Base-by-base conservation (phyloP, 2,329 filamentous ascomycete species). In the Aciculosporium take region DNA sequence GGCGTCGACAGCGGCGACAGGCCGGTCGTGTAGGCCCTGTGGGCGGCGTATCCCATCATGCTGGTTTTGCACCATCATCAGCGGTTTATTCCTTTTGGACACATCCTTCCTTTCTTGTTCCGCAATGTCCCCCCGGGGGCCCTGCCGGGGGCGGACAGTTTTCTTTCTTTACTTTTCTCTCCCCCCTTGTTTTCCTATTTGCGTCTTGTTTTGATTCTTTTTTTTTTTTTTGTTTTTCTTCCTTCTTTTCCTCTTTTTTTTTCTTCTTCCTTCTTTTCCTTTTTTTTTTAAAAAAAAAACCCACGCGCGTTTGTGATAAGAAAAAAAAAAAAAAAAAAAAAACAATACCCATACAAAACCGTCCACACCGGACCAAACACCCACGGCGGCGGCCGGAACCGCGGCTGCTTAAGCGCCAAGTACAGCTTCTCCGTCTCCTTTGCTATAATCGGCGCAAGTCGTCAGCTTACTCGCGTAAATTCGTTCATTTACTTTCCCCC, bases 31-130 rank as follows among this genome's bases (percentile, higher is more conserved):
- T 83, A 79, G 41, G 83, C 85, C 35, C 84, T 81, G 63, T 94
- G 80, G 28, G 86, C 80, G 18, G 85, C 81, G 60, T 91, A 95
- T 45, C 89, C 89, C 85, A 94, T 95, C 17, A 83, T 59, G 1
- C 64, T 67, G 32, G 28, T 15, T 30, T 18, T 12, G 30, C 9
- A 15, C 30, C n/a, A 9, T 18, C 30, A 17, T 31, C n/a, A 31
- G 30, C 15, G 17, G n/a, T n/a, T n/a, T n/a, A n/a, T n/a, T n/a
- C n/a, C n/a, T n/a, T n/a, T n/a, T n/a, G n/a, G n/a, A n/a, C n/a
- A n/a, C n/a, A n/a, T n/a, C n/a, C n/a, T n/a, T n/a, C n/a, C n/a
- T n/a, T n/a, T n/a, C n/a, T n/a, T n/a, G n/a, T n/a, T n/a, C n/a
- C n/a, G n/a, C n/a, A n/a, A n/a, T n/a, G n/a, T n/a, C n/a, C n/a